Conservation (phyloP, 805 yeast species). For the Spathaspora passalidarum region DNA sequence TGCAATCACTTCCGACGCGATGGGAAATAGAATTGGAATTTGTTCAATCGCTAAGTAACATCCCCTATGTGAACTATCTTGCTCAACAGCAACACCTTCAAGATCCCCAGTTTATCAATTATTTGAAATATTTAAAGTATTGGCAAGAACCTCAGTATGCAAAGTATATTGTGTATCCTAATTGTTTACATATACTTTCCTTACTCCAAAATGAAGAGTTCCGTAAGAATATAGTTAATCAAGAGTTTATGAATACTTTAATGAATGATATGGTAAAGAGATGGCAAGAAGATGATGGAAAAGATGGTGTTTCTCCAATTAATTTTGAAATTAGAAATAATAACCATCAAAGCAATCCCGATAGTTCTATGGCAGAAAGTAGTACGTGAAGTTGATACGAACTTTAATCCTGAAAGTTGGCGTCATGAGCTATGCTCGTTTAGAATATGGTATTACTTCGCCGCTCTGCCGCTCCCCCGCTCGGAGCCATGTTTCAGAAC, state of each 20-base stretch:
- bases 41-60: slow-evolving; percentile 87
- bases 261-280: slow-evolving; percentile 76
- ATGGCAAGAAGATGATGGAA: slow-evolving; percentile 47
- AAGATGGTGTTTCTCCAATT: slow-evolving; percentile 3
- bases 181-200: slow-evolving; percentile 78
- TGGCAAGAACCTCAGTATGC: slow-evolving; percentile 77
- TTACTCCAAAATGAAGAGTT: slow-evolving; percentile 53
- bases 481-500: too few relatives aligned
- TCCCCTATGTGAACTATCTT: slow-evolving; percentile 79
- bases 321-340: background rate
- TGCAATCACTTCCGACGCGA: slow-evolving; percentile 55
- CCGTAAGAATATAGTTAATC: slow-evolving; percentile 52
- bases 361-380: background rate
- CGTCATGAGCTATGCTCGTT: too few relatives aligned
- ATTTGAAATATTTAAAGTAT: slow-evolving; percentile 77
- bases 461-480: too few relatives aligned
- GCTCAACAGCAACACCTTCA: slow-evolving; percentile 81
- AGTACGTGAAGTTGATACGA: background rate
- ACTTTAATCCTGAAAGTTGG: too few relatives aligned
- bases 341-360: background rate
- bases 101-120: slow-evolving; percentile 68
- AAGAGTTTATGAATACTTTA: slow-evolving; percentile 53
- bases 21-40: slow-evolving; percentile 93
- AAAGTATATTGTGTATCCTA: slow-evolving; percentile 76
- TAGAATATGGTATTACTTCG: too few relatives aligned